Evolutionary conservation across 352 stramenopile genomes (phyloP).

Genomic region (Globisporangium okanoganense): DNA sequence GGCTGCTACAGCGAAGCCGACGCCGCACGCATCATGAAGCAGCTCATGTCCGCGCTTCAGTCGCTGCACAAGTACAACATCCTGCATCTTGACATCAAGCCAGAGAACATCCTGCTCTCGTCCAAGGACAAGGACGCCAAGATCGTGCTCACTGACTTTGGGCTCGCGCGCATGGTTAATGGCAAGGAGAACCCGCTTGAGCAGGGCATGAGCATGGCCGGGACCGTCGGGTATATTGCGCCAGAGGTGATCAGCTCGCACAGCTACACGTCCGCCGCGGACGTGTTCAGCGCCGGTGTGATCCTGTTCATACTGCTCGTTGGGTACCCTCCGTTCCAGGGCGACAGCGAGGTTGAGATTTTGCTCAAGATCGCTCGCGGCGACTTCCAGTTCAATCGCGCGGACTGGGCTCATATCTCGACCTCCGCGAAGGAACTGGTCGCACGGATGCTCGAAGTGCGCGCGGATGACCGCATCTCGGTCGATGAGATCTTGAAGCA

Average conservation of each 20-base stretch:
- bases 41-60: constrained; percentile 61
- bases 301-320: constrained; percentile 81
- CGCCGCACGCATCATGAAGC: constrained; percentile 56
- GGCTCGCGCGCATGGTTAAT: constrained; percentile 70
- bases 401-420: constrained; percentile 61
- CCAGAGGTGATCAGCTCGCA: constrained; percentile 70
- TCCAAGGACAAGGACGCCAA: constrained; percentile 46
- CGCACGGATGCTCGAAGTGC: constrained; percentile 65
- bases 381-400: constrained; percentile 64
- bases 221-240: constrained; percentile 77
- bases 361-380: constrained; percentile 72
- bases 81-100: constrained; percentile 76
- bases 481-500: constrained; percentile 59
- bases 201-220: constrained; percentile 60
- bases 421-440: constrained; percentile 61
- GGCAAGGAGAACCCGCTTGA: constrained; percentile 62
- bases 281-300: constrained; percentile 80
- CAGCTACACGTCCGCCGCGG: constrained; percentile 57
- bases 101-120: constrained; percentile 76
- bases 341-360: constrained; percentile 73
- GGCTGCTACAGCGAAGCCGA: constrained; percentile 65
- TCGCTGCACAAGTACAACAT: constrained; percentile 75
- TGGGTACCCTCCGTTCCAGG: constrained; percentile 71
- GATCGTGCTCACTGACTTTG: constrained; percentile 78
- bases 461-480: constrained; percentile 68